phyloP scores from a whole-genome alignment of 2,329 filamentous ascomycete genomes.

The Pseudophaeomoniella oleicola region DNA sequence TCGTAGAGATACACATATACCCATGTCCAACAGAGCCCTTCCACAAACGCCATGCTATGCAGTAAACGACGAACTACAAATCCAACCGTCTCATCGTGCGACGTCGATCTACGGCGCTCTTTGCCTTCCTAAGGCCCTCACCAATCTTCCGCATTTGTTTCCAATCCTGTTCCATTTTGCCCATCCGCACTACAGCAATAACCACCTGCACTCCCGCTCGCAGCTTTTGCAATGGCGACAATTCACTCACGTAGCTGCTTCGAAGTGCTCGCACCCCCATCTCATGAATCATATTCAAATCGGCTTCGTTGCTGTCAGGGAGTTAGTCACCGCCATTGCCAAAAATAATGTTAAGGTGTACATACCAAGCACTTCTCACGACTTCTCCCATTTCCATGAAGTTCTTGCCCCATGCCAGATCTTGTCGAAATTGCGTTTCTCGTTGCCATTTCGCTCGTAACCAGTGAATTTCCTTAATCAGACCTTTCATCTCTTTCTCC shows the following conservation, averaged over 20 bases:
- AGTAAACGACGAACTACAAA: neutral
- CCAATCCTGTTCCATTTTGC: conserved; percentile 29
- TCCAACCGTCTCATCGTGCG: neutral
- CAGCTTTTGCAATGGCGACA: conserved; percentile 23
- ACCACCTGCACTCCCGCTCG: conserved; percentile 25
- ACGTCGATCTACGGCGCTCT: conserved; percentile 17
- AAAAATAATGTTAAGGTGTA: conserved; percentile 17
- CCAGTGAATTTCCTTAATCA: conserved; percentile 83
- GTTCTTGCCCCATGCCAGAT: conserved; percentile 74
- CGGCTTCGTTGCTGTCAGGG: conserved; percentile 66
- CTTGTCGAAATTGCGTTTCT: conserved; percentile 64
- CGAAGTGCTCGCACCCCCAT: conserved; percentile 51
- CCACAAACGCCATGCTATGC: neutral
- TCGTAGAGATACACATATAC: neutral
- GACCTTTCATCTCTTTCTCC: conserved; percentile 59
- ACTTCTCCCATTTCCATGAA: conserved; percentile 69
- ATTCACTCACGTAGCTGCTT: conserved; percentile 13
- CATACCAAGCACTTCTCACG: conserved; percentile 59
- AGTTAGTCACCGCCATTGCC: conserved; percentile 11
- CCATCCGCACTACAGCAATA: conserved; percentile 30
- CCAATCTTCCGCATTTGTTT: conserved; percentile 25
- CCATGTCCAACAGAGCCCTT: neutral
- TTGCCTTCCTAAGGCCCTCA: conserved; percentile 27
- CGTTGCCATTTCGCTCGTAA: conserved; percentile 67
- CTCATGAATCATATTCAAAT: conserved; percentile 69